These are phyloP conservation scores for Entophlyctis helioformis DNA, from an alignment of 192 early-diverging fungal genomes.

Conservation along the genomic window DNA sequence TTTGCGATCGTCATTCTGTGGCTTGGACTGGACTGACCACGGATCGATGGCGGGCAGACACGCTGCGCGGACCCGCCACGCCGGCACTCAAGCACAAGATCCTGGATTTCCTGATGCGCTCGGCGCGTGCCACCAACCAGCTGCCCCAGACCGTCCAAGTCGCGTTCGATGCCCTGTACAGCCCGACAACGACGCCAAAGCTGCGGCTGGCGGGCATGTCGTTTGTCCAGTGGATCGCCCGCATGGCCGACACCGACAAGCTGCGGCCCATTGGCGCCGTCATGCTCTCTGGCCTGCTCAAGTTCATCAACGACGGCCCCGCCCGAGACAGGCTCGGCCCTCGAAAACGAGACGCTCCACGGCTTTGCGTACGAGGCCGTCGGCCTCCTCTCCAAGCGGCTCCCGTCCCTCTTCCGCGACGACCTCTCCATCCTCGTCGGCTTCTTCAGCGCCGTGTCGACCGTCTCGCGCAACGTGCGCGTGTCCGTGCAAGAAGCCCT, in stretches of 20 bases:
- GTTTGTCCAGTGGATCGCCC: conserved; percentile 82
- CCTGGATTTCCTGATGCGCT: conserved; percentile 49
- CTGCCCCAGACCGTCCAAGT: conserved; percentile 62
- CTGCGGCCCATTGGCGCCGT: conserved; percentile 42
- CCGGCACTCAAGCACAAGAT: conserved; percentile 49
- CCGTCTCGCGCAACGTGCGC: conserved; percentile 50
- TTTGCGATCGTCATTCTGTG: too few relatives aligned
- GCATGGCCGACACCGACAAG: conserved; percentile 38
- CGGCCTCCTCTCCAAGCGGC: conserved; percentile 65
- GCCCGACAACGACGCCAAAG: conserved; percentile 29
- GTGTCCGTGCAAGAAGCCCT: conserved; percentile 73
- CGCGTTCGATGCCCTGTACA: conserved; percentile 67
- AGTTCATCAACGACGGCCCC: conserved; percentile 33
- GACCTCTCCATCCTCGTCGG: conserved; percentile 47
- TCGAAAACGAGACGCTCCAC: conserved; percentile 50
- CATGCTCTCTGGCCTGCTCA: conserved; percentile 57
- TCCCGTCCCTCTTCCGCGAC: conserved; percentile 50
- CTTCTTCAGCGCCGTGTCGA: conserved; percentile 60
- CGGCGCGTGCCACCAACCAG: conserved; percentile 51
- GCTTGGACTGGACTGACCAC: too few relatives aligned
- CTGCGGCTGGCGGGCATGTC: conserved; percentile 61
- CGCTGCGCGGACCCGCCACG: conserved; percentile 25
- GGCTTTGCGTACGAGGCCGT: conserved; percentile 80
- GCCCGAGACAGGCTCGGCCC: conserved; percentile 3
- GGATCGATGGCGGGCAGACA: too few relatives aligned